phyloP scores from a whole-genome alignment of 177 flowering plant species.

The Vitis hybrid region DNA sequence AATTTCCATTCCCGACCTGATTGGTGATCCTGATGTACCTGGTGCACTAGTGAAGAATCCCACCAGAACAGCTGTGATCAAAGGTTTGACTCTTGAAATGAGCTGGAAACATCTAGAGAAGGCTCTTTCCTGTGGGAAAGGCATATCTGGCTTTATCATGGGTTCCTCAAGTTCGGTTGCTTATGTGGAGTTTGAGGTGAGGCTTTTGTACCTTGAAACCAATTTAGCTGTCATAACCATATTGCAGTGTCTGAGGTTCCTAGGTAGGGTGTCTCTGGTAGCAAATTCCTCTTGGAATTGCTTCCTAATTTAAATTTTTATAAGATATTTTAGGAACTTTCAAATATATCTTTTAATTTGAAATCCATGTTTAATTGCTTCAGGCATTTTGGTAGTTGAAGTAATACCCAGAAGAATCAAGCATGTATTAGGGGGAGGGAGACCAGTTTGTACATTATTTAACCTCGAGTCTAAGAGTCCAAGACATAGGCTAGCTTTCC shows the following conservation, averaged over 20 bases:
- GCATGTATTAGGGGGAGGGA: too few species aligned
- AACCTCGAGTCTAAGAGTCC: too few species aligned
- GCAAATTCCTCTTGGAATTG: background rate
- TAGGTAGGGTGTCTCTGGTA: background rate
- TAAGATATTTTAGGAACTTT: background rate
- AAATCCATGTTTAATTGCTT: too few species aligned
- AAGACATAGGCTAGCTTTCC: too few species aligned
- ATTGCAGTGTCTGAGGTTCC: too few species aligned
- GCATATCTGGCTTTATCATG: slow-evolving; percentile 29
- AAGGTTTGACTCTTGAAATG: slow-evolving; percentile 26
- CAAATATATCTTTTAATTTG: background rate
- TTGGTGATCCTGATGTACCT: slow-evolving; percentile 39
- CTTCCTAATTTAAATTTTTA: background rate
- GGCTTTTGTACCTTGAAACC: slow-evolving; percentile 6
- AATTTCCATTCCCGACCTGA: slow-evolving; percentile 22
- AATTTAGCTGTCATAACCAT: background rate
- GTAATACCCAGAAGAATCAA: too few species aligned
- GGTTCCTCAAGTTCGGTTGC: slow-evolving; percentile 42
- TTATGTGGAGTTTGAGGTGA: slow-evolving; percentile 53
- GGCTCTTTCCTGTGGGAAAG: slow-evolving; percentile 32
- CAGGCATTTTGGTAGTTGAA: too few species aligned
- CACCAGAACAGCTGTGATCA: slow-evolving; percentile 33
- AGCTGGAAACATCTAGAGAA: slow-evolving; percentile 31
- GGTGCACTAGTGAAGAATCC: slow-evolving; percentile 38
- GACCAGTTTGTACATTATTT: too few species aligned